Percentiles rank a stretch among this genome's conserved stretches.
Conservation (phyloP, 2,329 filamentous ascomycete genomes). For the Apiospora malaysiana region DNA sequence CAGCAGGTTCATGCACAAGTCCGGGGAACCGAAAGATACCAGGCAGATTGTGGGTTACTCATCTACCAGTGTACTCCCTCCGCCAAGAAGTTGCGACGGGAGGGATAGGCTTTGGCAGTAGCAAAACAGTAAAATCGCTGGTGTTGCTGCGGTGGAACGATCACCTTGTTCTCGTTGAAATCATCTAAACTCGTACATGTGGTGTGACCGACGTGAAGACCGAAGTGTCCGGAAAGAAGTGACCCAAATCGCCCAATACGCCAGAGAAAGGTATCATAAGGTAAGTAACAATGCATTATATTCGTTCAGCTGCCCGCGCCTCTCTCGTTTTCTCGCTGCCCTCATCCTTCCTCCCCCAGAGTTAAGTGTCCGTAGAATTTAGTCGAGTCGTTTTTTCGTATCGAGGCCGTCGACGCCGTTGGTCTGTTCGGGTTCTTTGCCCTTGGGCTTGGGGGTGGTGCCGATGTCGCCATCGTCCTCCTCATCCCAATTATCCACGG, state of each 20-base stretch:
- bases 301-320: constrained; percentile 5
- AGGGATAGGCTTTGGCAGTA: neutral
- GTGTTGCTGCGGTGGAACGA: constrained; percentile 8
- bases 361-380: neutral
- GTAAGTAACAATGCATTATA: constrained; percentile 1
- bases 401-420: constrained; percentile 35
- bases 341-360: neutral
- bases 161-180: constrained; percentile 24
- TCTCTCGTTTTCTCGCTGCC: neutral
- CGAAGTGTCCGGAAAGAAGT: constrained; percentile 23
- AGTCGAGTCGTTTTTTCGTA: constrained; percentile 44
- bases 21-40: neutral
- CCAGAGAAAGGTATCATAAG: constrained; percentile 31
- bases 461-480: constrained; percentile 45
- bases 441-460: constrained; percentile 27
- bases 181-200: constrained; percentile 32
- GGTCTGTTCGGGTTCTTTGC: constrained; percentile 33
- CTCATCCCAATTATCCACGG: constrained; percentile 63
- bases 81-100: neutral
- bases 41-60: neutral
- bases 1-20: neutral
- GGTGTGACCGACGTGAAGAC: constrained; percentile 27
- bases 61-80: neutral
- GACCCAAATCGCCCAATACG: constrained; percentile 19
- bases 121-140: constrained; percentile 10